Evolutionary conservation across 1,139 yeast species (phyloP), one percentile per base, ranked within the genome.

Genomic region (Geotrichum europaeum): DNA sequence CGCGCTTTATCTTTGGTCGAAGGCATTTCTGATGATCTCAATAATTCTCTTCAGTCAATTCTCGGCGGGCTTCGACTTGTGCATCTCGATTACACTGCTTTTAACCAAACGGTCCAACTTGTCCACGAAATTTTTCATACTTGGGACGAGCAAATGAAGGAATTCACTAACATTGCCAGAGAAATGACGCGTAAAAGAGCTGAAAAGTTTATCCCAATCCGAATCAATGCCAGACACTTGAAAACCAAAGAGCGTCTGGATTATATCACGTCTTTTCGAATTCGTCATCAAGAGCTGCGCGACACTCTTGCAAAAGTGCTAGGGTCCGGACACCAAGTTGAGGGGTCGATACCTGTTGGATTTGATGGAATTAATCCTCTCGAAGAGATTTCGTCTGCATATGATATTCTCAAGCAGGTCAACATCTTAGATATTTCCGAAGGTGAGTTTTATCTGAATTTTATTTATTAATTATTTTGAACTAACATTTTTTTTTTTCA

Each of bases 181-280:
- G 97, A 91, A 65, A 74, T 88, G 13, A 77, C 88, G 47, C 78
- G 97, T 63, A 89, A 85, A 69, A 76, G 96, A 55, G 83, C 84
- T 18, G 96, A 89, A 62, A 85, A 84, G 65, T 87, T 87, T 69
- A 80, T 87, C 40, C 81, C 86, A 32, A 82, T 89, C 20, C 81
- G 85, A 64, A 78, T 89, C 18, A 76, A 78, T 45, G 80, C 84
- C 22, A 72, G 76, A 2, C 83, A 85, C 34, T 69, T 69, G 0
- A 72, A 71, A 20, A 68, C 87, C 9, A 79, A 78, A 64, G 81
- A 80, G 2, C 75, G 84, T 49, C 64, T 88, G 1, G 76, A 73
- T 1, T 76, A 78, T 47, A 68, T 87, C 1, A 70, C 70, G 9
- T 67, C 72, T 0, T 81, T 89, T 64, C 77, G 92, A 65, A 64